Evolutionary conservation across 768 basidiomycete species (phyloP), one percentile per base, ranked within the genome.

Genomic region (Boletus rubropictus): DNA sequence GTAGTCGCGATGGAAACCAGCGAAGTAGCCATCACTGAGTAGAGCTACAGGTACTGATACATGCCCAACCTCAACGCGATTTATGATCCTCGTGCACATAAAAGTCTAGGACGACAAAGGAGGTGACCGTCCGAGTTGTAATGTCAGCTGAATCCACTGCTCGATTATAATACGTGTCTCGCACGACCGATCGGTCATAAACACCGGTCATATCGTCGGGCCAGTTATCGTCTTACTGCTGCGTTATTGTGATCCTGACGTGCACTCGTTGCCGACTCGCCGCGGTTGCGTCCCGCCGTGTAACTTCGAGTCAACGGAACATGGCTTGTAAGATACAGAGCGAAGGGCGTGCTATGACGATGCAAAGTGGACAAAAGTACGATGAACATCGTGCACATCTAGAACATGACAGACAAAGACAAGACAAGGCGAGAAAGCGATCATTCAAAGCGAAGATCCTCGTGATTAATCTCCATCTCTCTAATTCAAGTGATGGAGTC

Each of bases 1-100:
- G 32, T 32, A n/a, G 32, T 33, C 15, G 44, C 54, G 57, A 60
- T 58, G 57, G 58, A 17, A 35, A 48, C 36, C 41, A 31, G 39
- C 24, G 11, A 50, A 27, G 33, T 38, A n/a, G 32, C 25, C 48
- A 25, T 5, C 24, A 25, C 48, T 14, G 31, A 7, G 14, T 32
- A 5, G 31, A 15, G 15, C 2, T 5, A 0, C 12, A 32, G 24
- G 6, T 25, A 25, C 24, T 25, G 8, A n/a, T 40, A 20, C 17
- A 3, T 18, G 10, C 27, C 25, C n/a, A 7, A 27, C 10, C 5
- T 25, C n/a, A n/a, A 24, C 38, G 5, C 9, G 38, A 9, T 2
- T 8, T 6, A 25, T 25, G 24, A 6, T 25, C 6, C 24, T 25
- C 24, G 6, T 25, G 4, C 24, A 25, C 24, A 25, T 25, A 8